Evolutionary conservation across 345 rosid species (phyloP).

Genomic region (Laguncularia racemosa): DNA sequence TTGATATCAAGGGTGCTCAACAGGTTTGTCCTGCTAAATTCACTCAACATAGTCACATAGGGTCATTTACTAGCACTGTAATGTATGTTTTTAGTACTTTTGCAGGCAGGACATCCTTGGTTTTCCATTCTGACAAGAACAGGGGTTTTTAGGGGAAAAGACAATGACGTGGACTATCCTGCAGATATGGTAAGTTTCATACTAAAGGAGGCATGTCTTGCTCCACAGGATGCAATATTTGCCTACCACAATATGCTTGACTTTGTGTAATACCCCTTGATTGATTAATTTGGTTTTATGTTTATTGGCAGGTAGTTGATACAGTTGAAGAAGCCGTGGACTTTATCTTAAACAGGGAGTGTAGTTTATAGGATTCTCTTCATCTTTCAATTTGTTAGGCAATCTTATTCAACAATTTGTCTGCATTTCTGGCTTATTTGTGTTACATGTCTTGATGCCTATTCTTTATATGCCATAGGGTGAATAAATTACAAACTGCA

Average conservation of each 20-base stretch:
- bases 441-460: no score
- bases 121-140: conserved; percentile 87
- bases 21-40: conserved; percentile 36
- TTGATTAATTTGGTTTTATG: not conserved
- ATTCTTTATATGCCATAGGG: no score
- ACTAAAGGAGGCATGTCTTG: not conserved
- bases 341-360: conserved; percentile 48
- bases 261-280: not conserved
- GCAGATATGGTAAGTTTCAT: conserved; percentile 56
- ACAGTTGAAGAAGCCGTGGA: conserved; percentile 77
- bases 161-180: conserved; percentile 40
- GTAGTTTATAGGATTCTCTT: conserved; percentile 1
- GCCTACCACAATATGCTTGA: not conserved
- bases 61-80: not conserved
- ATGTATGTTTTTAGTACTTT: conserved; percentile 1
- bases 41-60: no score
- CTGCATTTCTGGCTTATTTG: no score
- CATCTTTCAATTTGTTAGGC: no score
- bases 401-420: no score
- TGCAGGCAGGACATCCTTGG: conserved; percentile 77
- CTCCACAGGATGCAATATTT: not conserved
- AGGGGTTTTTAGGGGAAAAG: conserved; percentile 73
- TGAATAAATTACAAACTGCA: no score
- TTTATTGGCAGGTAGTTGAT: conserved; percentile 59
- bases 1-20: conserved; percentile 69